Conservation (phyloP, 768 basidiomycete species). For the Leccinum boreale region DNA sequence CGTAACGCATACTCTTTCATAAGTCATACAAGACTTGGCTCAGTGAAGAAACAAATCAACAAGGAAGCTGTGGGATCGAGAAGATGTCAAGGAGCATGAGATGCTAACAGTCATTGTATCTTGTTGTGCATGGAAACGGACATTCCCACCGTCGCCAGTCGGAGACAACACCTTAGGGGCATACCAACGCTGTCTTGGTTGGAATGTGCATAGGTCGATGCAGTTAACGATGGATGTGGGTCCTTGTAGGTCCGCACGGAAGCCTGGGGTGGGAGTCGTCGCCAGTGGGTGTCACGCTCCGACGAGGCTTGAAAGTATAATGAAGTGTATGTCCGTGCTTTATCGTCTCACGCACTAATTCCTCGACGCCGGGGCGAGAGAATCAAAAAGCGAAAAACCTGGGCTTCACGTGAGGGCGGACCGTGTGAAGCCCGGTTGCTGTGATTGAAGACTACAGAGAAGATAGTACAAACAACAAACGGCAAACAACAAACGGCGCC, state of each 20-base stretch:
- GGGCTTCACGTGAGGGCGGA: no score
- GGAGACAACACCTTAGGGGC: neutral
- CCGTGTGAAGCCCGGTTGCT: no score
- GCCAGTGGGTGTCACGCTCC: no score
- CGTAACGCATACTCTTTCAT: no score
- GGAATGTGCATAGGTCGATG: neutral
- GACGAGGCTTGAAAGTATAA: neutral
- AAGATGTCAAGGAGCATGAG: neutral
- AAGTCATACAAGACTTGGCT: neutral
- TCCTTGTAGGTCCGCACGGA: no score
- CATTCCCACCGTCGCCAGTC: neutral
- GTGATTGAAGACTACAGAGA: no score
- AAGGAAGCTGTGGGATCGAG: neutral
- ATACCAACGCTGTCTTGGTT: neutral
- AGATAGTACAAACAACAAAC: no score
- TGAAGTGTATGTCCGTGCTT: neutral
- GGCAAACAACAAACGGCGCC: no score
- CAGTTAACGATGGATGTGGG: neutral
- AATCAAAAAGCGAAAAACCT: no score
- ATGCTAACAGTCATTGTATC: slow-evolving; percentile 5
- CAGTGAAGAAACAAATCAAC: neutral
- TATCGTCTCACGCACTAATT: no score
- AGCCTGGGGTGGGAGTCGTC: no score
- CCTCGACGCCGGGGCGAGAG: no score
- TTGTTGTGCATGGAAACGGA: neutral